A percentile compares a stretch with the other conserved stretches of the same genome.
Conservation (phyloP, 495 filamentous ascomycete species). For the Extremus antarcticus region DNA sequence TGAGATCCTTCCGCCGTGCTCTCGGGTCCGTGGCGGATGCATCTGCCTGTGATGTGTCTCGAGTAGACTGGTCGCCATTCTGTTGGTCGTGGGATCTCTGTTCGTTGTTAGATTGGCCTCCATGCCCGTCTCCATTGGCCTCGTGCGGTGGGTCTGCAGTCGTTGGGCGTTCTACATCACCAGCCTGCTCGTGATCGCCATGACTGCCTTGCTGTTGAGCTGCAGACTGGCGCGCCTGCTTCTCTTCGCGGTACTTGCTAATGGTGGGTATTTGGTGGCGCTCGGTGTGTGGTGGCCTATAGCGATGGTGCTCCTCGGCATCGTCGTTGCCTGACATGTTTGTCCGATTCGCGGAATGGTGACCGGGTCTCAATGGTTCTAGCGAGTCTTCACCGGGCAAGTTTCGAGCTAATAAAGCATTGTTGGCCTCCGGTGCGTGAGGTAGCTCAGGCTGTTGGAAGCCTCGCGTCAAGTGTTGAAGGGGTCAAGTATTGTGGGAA, state of each 20-base stretch:
- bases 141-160: background rate
- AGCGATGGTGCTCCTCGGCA: slow-evolving; percentile 35
- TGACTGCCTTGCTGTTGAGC: slow-evolving; percentile 21
- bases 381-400: background rate
- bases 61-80: slow-evolving; percentile 33
- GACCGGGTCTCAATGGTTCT: background rate
- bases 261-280: slow-evolving; percentile 54
- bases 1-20: slow-evolving; percentile 47
- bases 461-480: too few species aligned
- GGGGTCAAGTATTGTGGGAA: too few species aligned
- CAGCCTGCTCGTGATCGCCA: background rate
- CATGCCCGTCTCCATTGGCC: background rate
- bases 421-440: too few species aligned
- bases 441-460: too few species aligned
- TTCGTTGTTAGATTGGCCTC: background rate
- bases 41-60: slow-evolving; percentile 43
- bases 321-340: slow-evolving; percentile 31
- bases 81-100: slow-evolving; percentile 7
- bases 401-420: background rate
- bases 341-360: too few species aligned
- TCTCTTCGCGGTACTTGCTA: slow-evolving; percentile 48
- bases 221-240: slow-evolving; percentile 36
- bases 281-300: slow-evolving; percentile 42
- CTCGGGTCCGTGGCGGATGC: slow-evolving; percentile 40
- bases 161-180: too few species aligned